Base-by-base conservation (phyloP, 179 eudicot species). In the Silene vulgaris region DNA sequence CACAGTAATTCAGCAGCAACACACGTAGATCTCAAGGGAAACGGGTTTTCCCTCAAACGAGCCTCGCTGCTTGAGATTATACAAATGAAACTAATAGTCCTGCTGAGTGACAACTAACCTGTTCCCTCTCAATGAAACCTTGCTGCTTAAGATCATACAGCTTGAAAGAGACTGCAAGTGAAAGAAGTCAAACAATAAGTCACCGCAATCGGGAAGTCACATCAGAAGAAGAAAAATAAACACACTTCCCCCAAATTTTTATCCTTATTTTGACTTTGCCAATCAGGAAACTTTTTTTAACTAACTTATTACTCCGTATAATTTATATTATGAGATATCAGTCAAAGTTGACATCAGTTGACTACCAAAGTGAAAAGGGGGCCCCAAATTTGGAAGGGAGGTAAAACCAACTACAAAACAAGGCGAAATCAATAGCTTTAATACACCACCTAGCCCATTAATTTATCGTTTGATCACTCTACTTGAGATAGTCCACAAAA, bases 111-210 rank as follows among this genome's bases (percentile, higher is more conserved):
- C 20, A 13, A 26, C 28, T 54, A 79, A 91, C 98, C 93, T 94
- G 96, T 82, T 94, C 96, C 79, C 98, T 90, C 79, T 94, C 98
- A 35, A 94, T 94, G 75, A 85, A 94, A 72, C 97, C 98, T 86
- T 94, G 98, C 78, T 94, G 97, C 86, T 94, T 94, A 81, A 94
- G 98, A 86, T 94, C 98, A 76, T 94, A 94, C 69, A 94, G 81
- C 80, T 91, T 89, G 74, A 94, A 94, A 26, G 97, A 94, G 88
- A 94, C 98, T 94, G 90, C 80, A 84, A 12, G 65, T 30, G 19
- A 20, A 6, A 9, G 32, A 16, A 40, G 32, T 11, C 65, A 29
- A 32, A 52, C 35, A 32, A 69, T 14, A 32, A 48, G n/a, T 19
- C 21, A 2, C 26, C n/a, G 32, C 5, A 56, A 19, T 13, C 29